phyloP scores from a whole-genome alignment of 2,329 filamentous ascomycete genomes.

The Hymenoscyphus occultus region DNA sequence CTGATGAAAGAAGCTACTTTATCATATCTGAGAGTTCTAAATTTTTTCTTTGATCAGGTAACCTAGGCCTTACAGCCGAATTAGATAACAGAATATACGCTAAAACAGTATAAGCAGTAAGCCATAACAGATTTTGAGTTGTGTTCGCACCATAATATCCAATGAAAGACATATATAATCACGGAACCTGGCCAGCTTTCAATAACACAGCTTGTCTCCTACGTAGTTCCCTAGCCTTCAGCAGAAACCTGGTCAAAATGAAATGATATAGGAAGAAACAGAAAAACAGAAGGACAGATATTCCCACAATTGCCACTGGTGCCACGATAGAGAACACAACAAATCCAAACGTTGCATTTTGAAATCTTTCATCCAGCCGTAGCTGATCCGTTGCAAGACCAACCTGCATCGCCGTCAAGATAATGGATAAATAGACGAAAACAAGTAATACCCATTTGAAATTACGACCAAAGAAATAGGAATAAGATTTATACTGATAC shows the following conservation, averaged over 20 bases:
- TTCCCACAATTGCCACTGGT: slow-evolving; percentile 28
- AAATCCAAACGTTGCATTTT: slow-evolving; percentile 46
- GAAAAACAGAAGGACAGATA: neutral
- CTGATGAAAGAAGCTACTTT: no score
- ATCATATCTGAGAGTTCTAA: no score
- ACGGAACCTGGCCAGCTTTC: neutral
- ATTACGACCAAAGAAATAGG: neutral
- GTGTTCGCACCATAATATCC: no score
- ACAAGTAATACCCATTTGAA: neutral
- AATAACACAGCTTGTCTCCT: neutral
- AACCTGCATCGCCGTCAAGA: slow-evolving; percentile 51
- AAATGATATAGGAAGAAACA: neutral
- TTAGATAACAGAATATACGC: no score
- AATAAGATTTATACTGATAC: neutral
- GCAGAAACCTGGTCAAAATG: neutral
- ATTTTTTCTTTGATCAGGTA: no score
- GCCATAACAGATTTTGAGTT: no score
- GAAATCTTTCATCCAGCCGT: slow-evolving; percentile 39
- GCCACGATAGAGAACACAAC: slow-evolving; percentile 46
- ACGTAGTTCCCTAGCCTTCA: neutral
- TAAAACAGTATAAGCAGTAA: no score
- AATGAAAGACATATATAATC: neutral
- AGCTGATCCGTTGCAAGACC: slow-evolving; percentile 41
- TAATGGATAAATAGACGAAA: slow-evolving; percentile 30
- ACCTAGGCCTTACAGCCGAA: no score